These are phyloP conservation scores for Lactarius pseudohatsudake DNA, from an alignment of 768 basidiomycete genomes.

Conservation along the genomic window DNA sequence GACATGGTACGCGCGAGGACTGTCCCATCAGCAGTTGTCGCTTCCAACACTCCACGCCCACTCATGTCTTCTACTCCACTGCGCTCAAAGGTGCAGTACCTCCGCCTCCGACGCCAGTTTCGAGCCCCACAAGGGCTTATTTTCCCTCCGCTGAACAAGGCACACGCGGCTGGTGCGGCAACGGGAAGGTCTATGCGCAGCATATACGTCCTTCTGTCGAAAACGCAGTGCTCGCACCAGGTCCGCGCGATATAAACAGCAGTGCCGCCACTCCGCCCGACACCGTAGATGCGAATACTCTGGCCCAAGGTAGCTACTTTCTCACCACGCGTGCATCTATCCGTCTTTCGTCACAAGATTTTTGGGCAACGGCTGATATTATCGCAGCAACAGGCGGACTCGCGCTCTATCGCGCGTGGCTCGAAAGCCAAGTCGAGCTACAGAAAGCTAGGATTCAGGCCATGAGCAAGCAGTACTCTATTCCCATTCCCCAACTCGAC, in stretches of 20 bases:
- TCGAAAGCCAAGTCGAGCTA: constrained; percentile 1
- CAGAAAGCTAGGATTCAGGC: constrained; percentile 17
- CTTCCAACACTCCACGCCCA: neutral
- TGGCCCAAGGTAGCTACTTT: constrained; percentile 14
- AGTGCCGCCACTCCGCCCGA: neutral
- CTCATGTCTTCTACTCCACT: constrained; percentile 8
- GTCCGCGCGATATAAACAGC: neutral
- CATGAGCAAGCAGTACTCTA: constrained; percentile 14
- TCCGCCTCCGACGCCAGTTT: neutral
- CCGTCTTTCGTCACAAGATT: neutral
- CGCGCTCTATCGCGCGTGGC: constrained; percentile 6
- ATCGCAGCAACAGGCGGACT: constrained; percentile 1
- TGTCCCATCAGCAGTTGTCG: constrained; percentile 8
- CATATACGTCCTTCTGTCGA: neutral
- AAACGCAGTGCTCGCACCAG: neutral
- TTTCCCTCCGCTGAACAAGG: neutral
- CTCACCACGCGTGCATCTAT: neutral
- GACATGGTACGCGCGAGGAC: constrained; percentile 13
- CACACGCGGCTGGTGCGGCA: neutral
- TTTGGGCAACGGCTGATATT: neutral
- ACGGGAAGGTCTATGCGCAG: neutral
- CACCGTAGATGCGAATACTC: neutral
- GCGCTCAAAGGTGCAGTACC: neutral
- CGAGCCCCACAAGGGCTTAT: neutral
- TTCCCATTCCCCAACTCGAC: constrained; percentile 20